Base-by-base conservation (phyloP, 352 stramenopile species). In the Phytophthora constricta region DNA sequence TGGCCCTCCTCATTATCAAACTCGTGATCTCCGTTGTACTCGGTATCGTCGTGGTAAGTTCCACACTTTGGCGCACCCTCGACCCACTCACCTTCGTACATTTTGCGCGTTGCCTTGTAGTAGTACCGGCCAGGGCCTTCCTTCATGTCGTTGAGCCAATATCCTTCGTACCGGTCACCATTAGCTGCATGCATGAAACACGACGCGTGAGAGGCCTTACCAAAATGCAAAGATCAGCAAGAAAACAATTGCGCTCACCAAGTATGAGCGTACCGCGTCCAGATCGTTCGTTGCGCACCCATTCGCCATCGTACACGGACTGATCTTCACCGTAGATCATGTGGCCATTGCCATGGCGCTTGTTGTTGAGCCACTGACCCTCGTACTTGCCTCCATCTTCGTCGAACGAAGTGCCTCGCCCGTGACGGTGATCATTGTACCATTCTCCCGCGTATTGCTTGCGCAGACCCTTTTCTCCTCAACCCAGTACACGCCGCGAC, bases 51-150 rank as follows among this genome's bases (percentile, higher is more conserved):
- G 52, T 77, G 67, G 62, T 90, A 92, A 3, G 74, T 88, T 2
- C 91, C 91, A 57, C 89, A 97, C 42, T 91, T 82, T 0, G 91
- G 85, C 0, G 78, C 71, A 19, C 74, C 90, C 28, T 90, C 80
- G 14, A 90, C 84, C 92, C 92, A 98, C 66, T 97, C 88, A 31
- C 89, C 92, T 73, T 96, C 86, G 74, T 97, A 97, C 47, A 94
- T 75, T 53, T 95, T 95, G 49, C 80, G 70, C 8, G 86, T 96
- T 2, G 73, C 79, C 59, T 89, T 90, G 71, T 96, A 97, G 72
- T 87, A 90, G 61, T 87, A 97, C 31, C 82, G 72, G 20, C 92
- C 91, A 4, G 84, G 79, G 0, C 90, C 90, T 86, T 97, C 85
- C 67, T 97, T 97, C 59, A 93, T 87, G 76, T 95, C 91, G 49